Conservation (phyloP, 1,284 basidiomycete genomes). For the Volvariella volvacea region DNA sequence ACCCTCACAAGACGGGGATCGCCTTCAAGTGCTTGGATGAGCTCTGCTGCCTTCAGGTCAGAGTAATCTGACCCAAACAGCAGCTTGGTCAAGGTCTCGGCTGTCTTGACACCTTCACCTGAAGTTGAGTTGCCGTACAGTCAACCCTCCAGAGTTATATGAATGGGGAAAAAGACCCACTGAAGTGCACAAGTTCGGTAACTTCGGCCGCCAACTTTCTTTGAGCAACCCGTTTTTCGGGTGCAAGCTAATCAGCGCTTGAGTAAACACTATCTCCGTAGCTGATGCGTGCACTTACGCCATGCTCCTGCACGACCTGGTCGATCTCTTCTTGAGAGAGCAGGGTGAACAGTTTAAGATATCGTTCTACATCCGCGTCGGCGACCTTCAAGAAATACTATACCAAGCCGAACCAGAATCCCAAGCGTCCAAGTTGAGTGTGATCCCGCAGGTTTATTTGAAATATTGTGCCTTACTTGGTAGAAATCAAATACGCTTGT, state of each 20-base stretch:
- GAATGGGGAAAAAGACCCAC: constrained; percentile 38
- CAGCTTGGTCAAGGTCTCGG: constrained; percentile 52
- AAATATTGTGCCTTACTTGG: constrained; percentile 49
- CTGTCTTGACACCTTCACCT: constrained; percentile 38
- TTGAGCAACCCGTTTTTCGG: constrained; percentile 68
- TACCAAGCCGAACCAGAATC: background rate
- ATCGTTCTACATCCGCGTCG: constrained; percentile 80
- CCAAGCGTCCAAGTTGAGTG: constrained; percentile 3
- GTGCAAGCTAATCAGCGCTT: constrained; percentile 31
- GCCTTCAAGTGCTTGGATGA: constrained; percentile 47
- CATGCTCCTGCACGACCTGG: constrained; percentile 53
- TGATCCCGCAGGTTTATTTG: constrained; percentile 1
- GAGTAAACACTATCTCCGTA: constrained; percentile 7
- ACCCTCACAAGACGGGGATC: constrained; percentile 53
- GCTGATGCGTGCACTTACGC: constrained; percentile 26
- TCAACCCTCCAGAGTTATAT: background rate
- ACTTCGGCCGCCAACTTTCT: constrained; percentile 80
- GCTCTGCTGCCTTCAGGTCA: constrained; percentile 36
- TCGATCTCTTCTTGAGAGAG: constrained; percentile 57
- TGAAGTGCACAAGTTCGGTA: constrained; percentile 80
- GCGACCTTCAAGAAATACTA: constrained; percentile 86
- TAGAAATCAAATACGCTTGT: constrained; percentile 90
- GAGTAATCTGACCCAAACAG: constrained; percentile 50
- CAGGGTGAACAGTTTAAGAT: constrained; percentile 83
- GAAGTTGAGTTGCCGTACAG: background rate